phyloP scores from a whole-genome alignment of 2,329 filamentous ascomycete genomes.

The Phialemonium atrogriseum region DNA sequence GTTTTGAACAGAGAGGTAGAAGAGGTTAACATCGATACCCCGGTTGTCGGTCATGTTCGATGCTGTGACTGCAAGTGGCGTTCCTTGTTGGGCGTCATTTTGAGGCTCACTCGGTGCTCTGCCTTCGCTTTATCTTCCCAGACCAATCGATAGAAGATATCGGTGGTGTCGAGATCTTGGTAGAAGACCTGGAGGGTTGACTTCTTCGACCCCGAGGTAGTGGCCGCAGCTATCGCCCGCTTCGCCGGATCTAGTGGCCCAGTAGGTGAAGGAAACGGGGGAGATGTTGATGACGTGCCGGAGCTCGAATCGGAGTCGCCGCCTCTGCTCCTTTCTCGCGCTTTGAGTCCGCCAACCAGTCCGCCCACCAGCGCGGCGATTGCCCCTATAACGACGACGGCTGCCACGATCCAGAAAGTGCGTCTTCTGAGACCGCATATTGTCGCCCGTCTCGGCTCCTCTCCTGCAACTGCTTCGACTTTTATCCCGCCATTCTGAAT shows the following conservation, averaged over 20 bases:
- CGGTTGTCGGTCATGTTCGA: not conserved
- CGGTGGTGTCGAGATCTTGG: constrained; percentile 3
- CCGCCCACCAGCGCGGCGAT: constrained; percentile 3
- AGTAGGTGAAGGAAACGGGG: not conserved
- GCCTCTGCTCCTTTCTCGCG: no score
- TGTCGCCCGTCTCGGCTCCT: not conserved
- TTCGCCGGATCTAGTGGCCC: not conserved
- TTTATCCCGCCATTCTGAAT: not conserved
- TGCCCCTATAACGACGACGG: not conserved
- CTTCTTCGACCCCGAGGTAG: not conserved
- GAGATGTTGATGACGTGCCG: not conserved
- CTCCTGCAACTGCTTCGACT: not conserved
- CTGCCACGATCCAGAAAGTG: constrained; percentile 1
- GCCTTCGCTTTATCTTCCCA: constrained; percentile 1
- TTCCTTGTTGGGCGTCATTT: not conserved
- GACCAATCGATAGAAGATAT: constrained; percentile 3
- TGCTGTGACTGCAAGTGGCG: constrained; percentile 1
- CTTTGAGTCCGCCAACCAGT: not conserved
- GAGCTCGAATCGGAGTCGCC: no score
- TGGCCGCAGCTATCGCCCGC: constrained; percentile 1
- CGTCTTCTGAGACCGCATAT: constrained; percentile 3
- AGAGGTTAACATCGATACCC: constrained; percentile 2
- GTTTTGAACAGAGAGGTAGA: not conserved
- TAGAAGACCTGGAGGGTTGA: constrained; percentile 4
- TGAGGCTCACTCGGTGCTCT: constrained; percentile 2